Percentiles rank a stretch among this genome's conserved stretches.
Evolutionary conservation across 768 basidiomycete species (phyloP).

Genomic region (Cystofilobasidium capitatum): DNA sequence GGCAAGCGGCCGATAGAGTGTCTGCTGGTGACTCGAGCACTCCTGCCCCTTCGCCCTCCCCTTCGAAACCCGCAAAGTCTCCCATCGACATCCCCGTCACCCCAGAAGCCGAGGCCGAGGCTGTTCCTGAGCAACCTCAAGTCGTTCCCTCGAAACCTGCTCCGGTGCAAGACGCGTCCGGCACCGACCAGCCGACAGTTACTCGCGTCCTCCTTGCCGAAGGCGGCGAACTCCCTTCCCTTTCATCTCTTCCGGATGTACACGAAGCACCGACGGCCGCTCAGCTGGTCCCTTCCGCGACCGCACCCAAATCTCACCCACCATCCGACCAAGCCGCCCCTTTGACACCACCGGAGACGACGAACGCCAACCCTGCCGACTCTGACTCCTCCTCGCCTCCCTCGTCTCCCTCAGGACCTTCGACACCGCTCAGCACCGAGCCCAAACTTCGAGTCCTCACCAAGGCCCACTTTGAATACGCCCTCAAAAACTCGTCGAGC

Average conservation of each 20-base stretch:
- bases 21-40: background rate
- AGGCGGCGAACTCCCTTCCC: no score
- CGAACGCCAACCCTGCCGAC: no score
- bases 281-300: no score
- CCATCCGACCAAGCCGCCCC: no score
- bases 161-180: background rate
- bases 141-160: background rate
- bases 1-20: background rate
- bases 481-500: conserved; percentile 79
- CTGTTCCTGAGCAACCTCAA: background rate
- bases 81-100: conserved; percentile 8
- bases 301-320: no score
- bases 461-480: conserved; percentile 65
- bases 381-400: background rate
- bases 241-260: no score
- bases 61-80: background rate
- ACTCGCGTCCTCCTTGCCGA: no score
- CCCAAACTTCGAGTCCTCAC: conserved; percentile 44
- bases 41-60: background rate
- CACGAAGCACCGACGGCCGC: no score
- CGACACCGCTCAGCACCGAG: background rate
- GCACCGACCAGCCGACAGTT: background rate
- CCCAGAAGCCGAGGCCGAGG: background rate
- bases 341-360: no score
- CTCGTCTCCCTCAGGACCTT: background rate